Percentiles rank a stretch among this genome's conserved stretches.
phyloP scores from a whole-genome alignment of 2,329 filamentous ascomycete genomes.

The Chrysoporthe deuterocubensis region DNA sequence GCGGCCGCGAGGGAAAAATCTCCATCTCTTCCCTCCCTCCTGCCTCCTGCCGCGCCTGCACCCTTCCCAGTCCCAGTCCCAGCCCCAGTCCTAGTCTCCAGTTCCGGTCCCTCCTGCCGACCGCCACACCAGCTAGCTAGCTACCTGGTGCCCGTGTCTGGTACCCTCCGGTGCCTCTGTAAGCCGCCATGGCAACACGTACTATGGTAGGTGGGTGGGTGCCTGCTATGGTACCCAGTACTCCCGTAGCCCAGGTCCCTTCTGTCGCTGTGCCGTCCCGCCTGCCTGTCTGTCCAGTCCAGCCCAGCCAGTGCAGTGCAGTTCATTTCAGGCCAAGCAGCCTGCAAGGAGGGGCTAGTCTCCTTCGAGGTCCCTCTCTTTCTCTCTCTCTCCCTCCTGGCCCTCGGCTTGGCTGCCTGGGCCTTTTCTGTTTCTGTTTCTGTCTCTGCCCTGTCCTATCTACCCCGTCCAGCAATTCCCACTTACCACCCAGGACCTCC shows the following conservation, averaged over 20 bases:
- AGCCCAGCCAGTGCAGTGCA: too few relatives aligned
- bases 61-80: slow-evolving; percentile 12
- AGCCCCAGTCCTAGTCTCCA: background rate
- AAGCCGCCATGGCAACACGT: background rate
- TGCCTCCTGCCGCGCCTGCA: background rate
- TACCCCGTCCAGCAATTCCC: background rate
- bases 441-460: background rate
- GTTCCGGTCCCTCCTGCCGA: slow-evolving; percentile 13
- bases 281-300: background rate
- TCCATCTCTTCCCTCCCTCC: slow-evolving; percentile 11
- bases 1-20: slow-evolving; percentile 20
- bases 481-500: background rate
- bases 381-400: too few relatives aligned
- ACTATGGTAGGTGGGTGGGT: background rate
- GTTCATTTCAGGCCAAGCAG: background rate
- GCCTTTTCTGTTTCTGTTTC: slow-evolving; percentile 8
- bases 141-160: background rate
- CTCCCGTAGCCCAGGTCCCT: background rate
- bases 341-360: slow-evolving; percentile 8
- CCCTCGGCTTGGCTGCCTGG: slow-evolving; percentile 4
- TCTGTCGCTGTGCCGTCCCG: background rate
- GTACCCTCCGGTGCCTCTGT: too few relatives aligned
- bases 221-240: slow-evolving; percentile 2
- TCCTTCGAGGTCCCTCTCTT: background rate
- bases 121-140: background rate